Percentiles rank a stretch among this genome's conserved stretches.
Conservation (phyloP, 2,329 filamentous ascomycete genomes). For the Albifimbria verrucaria region DNA sequence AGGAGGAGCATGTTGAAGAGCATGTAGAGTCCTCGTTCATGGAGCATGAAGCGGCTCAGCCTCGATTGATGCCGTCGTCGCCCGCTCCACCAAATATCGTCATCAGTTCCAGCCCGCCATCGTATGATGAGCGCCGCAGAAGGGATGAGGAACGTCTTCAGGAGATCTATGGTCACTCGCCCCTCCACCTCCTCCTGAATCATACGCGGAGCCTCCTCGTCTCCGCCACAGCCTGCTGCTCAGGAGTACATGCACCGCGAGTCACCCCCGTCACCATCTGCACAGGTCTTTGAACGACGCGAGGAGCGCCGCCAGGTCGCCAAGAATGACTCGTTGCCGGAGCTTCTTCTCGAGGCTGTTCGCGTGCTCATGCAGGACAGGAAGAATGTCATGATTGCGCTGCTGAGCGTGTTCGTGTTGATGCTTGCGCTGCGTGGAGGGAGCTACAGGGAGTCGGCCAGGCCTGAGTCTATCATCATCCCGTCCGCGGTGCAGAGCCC, state of each 20-base stretch:
- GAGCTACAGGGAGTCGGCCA: conserved; percentile 4
- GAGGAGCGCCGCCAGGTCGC: conserved; percentile 25
- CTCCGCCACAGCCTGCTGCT: conserved; percentile 9
- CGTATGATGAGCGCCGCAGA: conserved; percentile 31
- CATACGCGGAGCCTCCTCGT: conserved; percentile 7
- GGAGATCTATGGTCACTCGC: conserved; percentile 49
- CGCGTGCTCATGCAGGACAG: conserved; percentile 54
- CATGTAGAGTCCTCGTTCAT: conserved; percentile 14
- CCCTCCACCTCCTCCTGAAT: conserved; percentile 12
- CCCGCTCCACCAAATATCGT: conserved; percentile 7
- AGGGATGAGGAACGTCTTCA: conserved; percentile 49
- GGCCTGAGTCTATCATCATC: conserved; percentile 20
- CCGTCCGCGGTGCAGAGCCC: conserved; percentile 24
- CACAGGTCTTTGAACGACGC: conserved; percentile 24
- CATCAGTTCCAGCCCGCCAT: conserved; percentile 6
- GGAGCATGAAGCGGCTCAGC: conserved; percentile 7
- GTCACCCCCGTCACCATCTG: conserved; percentile 15
- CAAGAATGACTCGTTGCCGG: conserved; percentile 46
- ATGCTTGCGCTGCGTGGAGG: conserved; percentile 41
- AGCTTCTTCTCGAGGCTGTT: conserved; percentile 51
- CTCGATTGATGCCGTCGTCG: conserved; percentile 7
- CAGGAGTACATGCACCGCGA: conserved; percentile 9
- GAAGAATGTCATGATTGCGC: conserved; percentile 56
- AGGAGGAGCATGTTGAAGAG: conserved; percentile 23
- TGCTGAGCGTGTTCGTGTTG: conserved; percentile 52